phyloP scores from a whole-genome alignment of 257 asterid species.

The Ophiorrhiza pumila region DNA sequence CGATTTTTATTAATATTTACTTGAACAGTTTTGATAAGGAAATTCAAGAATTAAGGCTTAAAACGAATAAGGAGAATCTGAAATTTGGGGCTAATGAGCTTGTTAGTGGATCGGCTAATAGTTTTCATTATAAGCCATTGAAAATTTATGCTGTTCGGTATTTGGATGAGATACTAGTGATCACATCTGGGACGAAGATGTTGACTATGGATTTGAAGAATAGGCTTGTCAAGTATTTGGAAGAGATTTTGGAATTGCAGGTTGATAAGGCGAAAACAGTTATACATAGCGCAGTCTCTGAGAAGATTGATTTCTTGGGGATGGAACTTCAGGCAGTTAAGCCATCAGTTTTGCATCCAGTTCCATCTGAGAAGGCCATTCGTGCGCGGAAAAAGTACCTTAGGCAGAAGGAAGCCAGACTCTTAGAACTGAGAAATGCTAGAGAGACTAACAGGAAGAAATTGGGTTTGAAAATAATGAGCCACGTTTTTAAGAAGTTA shows the following conservation, averaged over 20 bases:
- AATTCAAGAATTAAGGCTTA: constrained; percentile 59
- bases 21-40: constrained; percentile 60
- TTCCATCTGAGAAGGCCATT: constrained; percentile 74
- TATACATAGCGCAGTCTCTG: constrained; percentile 81
- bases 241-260: constrained; percentile 46
- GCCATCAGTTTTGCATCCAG: constrained; percentile 71
- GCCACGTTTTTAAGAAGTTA: constrained; percentile 57
- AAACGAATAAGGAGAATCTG: constrained; percentile 43
- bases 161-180: constrained; percentile 74
- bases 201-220: constrained; percentile 66
- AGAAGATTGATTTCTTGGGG: constrained; percentile 80
- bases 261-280: constrained; percentile 56
- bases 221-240: constrained; percentile 43
- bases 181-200: constrained; percentile 73
- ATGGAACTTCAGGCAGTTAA: constrained; percentile 95
- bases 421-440: constrained; percentile 68
- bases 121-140: constrained; percentile 61
- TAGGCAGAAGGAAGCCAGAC: constrained; percentile 76
- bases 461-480: constrained; percentile 69
- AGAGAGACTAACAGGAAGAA: constrained; percentile 76
- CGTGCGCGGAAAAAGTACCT: constrained; percentile 82
- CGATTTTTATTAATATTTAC: constrained; percentile 69
- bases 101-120: constrained; percentile 21
- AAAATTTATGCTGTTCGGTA: constrained; percentile 77
- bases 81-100: constrained; percentile 43